Evolutionary conservation across 225 moss, liverwort and hornwort genomes (phyloP).

Genomic region (Anthoceros angustus): DNA sequence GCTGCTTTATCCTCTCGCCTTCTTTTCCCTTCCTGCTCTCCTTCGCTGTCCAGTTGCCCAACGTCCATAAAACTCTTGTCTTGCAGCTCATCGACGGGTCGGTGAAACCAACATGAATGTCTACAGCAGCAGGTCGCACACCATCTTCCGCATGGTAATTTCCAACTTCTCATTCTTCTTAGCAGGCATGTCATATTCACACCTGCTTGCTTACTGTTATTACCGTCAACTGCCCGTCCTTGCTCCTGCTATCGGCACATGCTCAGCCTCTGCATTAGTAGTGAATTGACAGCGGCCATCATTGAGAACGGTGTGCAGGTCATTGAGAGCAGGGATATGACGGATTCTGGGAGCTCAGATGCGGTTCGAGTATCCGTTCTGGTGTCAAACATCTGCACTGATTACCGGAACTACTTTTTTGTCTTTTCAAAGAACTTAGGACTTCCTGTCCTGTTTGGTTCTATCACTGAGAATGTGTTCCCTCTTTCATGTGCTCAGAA

Average conservation of each 20-base stretch:
- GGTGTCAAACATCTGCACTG: conserved; percentile 26
- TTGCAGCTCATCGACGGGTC: conserved; percentile 57
- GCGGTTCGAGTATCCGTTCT: conserved; percentile 89
- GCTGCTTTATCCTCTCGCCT: conserved; percentile 6
- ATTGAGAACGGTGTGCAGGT: conserved; percentile 29
- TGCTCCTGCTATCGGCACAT: no score
- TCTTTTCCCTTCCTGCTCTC: not conserved
- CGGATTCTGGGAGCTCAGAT: conserved; percentile 35
- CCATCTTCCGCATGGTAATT: conserved; percentile 86
- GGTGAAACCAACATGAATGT: conserved; percentile 98
- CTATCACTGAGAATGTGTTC: not conserved
- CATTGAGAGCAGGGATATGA: conserved; percentile 83
- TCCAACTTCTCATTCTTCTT: not conserved
- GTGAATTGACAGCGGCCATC: no score
- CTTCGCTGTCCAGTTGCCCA: not conserved
- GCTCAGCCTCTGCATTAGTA: no score
- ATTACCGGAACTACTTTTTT: not conserved
- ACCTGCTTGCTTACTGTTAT: no score
- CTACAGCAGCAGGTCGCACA: conserved; percentile 91
- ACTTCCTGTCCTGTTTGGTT: not conserved
- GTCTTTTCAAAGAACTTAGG: no score
- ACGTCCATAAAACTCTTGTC: conserved; percentile 1
- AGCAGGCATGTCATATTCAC: no score
- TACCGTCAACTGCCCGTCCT: no score
- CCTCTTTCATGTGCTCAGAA: conserved; percentile 55